Evolutionary conservation across 2,329 filamentous ascomycete species (phyloP).

Genomic region (Xylariaceae sp.): DNA sequence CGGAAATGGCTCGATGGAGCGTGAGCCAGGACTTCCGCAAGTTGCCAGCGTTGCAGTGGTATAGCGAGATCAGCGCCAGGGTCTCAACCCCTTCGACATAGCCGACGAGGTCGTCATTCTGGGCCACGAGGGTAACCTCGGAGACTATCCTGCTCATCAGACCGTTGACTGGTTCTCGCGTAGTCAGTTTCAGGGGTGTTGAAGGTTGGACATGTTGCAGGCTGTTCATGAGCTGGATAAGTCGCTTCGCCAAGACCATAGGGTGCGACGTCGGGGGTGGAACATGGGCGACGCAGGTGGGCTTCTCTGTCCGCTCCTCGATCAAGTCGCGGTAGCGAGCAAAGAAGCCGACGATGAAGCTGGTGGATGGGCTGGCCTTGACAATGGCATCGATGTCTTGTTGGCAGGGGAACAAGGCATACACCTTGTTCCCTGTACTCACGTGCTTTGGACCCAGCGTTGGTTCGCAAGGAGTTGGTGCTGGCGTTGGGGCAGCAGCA

Average conservation of each 20-base stretch:
- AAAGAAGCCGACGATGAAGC: conserved; percentile 29
- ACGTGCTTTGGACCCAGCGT: conserved; percentile 25
- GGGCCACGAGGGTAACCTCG: conserved; percentile 36
- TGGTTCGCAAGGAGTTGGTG: conserved; percentile 20
- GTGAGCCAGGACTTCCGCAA: conserved; percentile 50
- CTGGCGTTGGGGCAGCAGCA: neutral
- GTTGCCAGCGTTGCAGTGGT: conserved; percentile 48
- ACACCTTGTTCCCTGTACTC: conserved; percentile 29
- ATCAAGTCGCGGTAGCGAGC: conserved; percentile 19
- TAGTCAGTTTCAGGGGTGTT: conserved; percentile 27
- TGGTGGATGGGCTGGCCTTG: conserved; percentile 22
- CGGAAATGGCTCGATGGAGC: conserved; percentile 42
- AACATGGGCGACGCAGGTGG: conserved; percentile 21
- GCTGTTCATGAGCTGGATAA: conserved; percentile 40
- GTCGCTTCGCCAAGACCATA: conserved; percentile 40
- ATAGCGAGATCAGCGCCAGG: conserved; percentile 43
- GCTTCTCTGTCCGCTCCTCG: conserved; percentile 23
- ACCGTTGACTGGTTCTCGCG: conserved; percentile 20
- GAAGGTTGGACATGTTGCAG: conserved; percentile 38
- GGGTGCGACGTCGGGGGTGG: conserved; percentile 40
- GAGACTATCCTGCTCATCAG: conserved; percentile 30
- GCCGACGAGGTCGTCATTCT: conserved; percentile 46
- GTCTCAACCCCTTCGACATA: conserved; percentile 50
- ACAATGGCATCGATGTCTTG: conserved; percentile 31
- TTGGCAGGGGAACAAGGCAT: conserved; percentile 32